A percentile compares a stretch with the other conserved stretches of the same genome.
Evolutionary conservation across 2,329 filamentous ascomycete species (phyloP).

Genomic region (Pleomassaria siparia): DNA sequence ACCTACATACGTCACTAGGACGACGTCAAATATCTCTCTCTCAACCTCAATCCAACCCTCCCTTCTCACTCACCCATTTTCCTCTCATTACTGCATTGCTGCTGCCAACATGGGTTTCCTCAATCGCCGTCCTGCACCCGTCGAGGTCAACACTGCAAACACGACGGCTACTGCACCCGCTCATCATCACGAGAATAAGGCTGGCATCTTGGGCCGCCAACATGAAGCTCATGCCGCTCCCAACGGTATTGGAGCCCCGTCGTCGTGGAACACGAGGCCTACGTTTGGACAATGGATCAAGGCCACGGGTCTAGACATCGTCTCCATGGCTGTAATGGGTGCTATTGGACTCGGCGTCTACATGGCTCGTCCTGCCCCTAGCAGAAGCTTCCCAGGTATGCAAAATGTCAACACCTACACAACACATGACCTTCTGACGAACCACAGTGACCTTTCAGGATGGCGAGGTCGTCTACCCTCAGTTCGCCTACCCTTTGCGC

Average conservation of each 20-base stretch:
- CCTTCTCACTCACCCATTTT: neutral
- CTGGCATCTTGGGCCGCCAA: conserved; percentile 26
- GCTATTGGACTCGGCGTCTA: conserved; percentile 69
- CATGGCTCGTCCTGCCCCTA: conserved; percentile 64
- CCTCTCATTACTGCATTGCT: neutral
- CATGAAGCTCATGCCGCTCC: conserved; percentile 15
- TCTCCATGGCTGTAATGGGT: conserved; percentile 68
- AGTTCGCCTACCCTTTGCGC: conserved; percentile 71
- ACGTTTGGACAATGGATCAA: conserved; percentile 71
- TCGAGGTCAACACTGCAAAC: conserved; percentile 38
- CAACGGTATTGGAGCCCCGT: conserved; percentile 17
- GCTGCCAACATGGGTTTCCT: conserved; percentile 40
- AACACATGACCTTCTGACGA: conserved; percentile 1
- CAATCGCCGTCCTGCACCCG: conserved; percentile 37
- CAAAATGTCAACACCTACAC: conserved; percentile 1
- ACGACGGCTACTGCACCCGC: conserved; percentile 22
- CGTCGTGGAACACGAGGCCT: conserved; percentile 45
- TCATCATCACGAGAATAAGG: conserved; percentile 33
- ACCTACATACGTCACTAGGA: conserved; percentile 1
- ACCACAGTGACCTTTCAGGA: conserved; percentile 60
- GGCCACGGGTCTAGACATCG: conserved; percentile 65
- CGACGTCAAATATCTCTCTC: neutral
- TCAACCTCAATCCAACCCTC: conserved; percentile 1
- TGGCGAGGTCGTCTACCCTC: conserved; percentile 67
- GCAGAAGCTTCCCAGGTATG: conserved; percentile 63